phyloP scores from a whole-genome alignment of 495 filamentous ascomycete species.

The Tuber aestivum region DNA sequence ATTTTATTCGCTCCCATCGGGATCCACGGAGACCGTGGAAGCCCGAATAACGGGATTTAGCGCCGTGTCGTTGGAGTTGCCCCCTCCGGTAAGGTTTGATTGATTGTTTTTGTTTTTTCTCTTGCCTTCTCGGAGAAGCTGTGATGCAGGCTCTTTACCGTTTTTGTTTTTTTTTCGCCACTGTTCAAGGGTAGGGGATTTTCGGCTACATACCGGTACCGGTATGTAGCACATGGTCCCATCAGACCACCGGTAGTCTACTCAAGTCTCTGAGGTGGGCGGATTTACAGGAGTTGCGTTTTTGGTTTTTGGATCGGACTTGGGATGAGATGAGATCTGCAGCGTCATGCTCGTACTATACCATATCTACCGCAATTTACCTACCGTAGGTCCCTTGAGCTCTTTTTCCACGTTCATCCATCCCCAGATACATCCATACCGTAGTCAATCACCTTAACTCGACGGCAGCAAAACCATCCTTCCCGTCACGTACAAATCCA shows the following conservation, averaged over 20 bases:
- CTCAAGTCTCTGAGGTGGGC: background rate
- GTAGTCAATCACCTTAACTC: background rate
- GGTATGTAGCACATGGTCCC: background rate
- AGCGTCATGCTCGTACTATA: too few relatives aligned
- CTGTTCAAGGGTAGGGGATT: background rate
- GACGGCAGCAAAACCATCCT: background rate
- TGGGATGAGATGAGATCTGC: background rate
- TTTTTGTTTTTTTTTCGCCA: background rate
- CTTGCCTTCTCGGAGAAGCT: background rate
- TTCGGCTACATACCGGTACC: background rate
- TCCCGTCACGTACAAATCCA: background rate
- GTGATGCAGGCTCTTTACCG: background rate
- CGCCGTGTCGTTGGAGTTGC: constrained; percentile 3
- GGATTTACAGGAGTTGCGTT: background rate
- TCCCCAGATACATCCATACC: background rate
- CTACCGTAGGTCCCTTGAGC: too few relatives aligned
- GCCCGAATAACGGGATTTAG: background rate
- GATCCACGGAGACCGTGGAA: background rate
- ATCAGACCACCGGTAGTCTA: too few relatives aligned
- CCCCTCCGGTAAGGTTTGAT: background rate
- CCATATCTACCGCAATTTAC: too few relatives aligned
- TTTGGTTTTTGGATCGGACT: background rate
- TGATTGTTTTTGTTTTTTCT: background rate
- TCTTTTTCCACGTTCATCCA: background rate
- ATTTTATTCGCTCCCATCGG: background rate